Evolutionary conservation across 2,329 filamentous ascomycete genomes (phyloP).

Genomic region (Aspergillus sp.): DNA sequence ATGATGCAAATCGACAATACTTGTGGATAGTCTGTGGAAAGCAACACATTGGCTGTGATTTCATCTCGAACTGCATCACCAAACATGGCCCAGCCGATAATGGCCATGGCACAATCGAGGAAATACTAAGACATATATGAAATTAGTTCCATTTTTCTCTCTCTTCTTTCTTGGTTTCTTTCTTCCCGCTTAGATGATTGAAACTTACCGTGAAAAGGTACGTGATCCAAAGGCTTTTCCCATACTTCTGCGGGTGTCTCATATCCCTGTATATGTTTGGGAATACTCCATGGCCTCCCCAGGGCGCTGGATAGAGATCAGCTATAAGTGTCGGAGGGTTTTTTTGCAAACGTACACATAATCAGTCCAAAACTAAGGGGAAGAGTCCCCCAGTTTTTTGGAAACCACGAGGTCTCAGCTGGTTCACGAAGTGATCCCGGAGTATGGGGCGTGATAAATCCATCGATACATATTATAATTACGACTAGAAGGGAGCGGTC

Average conservation of each 20-base stretch:
- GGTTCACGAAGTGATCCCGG: conserved; percentile 84
- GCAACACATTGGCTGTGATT: conserved; percentile 85
- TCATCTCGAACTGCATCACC: conserved; percentile 84
- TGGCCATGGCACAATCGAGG: conserved; percentile 77
- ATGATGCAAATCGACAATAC: conserved; percentile 76
- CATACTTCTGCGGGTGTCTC: conserved; percentile 80
- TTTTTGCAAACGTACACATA: conserved; percentile 58
- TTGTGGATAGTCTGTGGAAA: conserved; percentile 70
- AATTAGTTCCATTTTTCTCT: conserved; percentile 8
- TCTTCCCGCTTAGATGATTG: background rate
- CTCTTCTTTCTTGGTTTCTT: background rate
- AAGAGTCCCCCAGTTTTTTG: conserved; percentile 80
- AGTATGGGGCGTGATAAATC: conserved; percentile 73
- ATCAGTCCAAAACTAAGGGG: conserved; percentile 87
- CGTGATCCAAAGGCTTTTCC: conserved; percentile 70
- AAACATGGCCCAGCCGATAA: conserved; percentile 90
- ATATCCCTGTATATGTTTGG: conserved; percentile 81
- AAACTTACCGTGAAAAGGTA: conserved; percentile 75
- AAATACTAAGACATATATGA: conserved; percentile 56
- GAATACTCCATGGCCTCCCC: conserved; percentile 73
- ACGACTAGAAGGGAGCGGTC: conserved; percentile 61
- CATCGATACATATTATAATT: conserved; percentile 78
- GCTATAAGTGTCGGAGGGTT: background rate
- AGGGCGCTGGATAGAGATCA: conserved; percentile 49
- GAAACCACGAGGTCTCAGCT: conserved; percentile 76